These are phyloP conservation scores for Pneumocystis carinii DNA, from an alignment of 1,139 yeast species.

Conservation along the genomic window DNA sequence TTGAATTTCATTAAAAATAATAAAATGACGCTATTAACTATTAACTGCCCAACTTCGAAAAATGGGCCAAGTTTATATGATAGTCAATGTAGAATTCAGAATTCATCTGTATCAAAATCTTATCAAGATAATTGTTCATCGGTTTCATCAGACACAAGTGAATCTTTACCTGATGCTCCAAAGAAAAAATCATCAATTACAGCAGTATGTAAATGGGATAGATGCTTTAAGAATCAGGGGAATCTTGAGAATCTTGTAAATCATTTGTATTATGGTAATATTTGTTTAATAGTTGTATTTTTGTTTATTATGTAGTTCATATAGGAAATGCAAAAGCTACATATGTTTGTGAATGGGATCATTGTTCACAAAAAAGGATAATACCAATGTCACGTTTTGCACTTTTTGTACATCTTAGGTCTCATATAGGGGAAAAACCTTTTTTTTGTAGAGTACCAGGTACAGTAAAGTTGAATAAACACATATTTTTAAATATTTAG, in stretches of 20 bases:
- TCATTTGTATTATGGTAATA: background rate
- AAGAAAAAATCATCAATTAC: background rate
- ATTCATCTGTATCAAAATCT: background rate
- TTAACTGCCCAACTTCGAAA: background rate
- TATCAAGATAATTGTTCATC: background rate
- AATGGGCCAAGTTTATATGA: background rate
- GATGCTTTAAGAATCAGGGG: background rate
- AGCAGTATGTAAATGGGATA: background rate
- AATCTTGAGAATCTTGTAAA: background rate
- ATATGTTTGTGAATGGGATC: background rate
- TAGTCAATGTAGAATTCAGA: background rate
- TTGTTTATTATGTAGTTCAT: background rate
- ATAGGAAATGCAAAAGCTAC: background rate
- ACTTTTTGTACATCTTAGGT: background rate
- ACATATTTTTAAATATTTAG: background rate
- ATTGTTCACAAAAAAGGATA: background rate
- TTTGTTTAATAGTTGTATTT: background rate
- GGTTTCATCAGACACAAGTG: background rate
- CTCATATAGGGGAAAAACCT: background rate
- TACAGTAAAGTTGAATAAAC: background rate
- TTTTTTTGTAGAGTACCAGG: background rate
- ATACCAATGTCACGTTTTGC: background rate
- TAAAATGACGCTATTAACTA: too few relatives aligned
- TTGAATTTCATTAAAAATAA: too few relatives aligned
- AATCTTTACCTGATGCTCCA: background rate